Conservation (phyloP, 495 filamentous ascomycete species). For the Penicillium herquei region DNA sequence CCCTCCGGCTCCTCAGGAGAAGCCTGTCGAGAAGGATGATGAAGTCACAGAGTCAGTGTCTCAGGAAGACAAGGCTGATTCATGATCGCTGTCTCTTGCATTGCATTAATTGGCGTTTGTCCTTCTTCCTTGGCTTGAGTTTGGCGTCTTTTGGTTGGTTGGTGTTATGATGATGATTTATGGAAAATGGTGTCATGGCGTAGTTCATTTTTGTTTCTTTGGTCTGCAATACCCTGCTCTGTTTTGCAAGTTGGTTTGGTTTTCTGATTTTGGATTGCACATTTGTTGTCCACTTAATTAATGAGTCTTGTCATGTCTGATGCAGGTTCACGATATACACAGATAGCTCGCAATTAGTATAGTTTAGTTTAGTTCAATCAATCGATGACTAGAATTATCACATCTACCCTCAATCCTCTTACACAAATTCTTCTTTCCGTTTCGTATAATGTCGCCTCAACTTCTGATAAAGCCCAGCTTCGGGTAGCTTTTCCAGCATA, state of each 20-base stretch:
- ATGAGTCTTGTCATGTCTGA: constrained; percentile 14
- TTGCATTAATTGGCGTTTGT: constrained; percentile 25
- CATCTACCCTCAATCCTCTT: not conserved
- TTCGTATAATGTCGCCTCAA: too few relatives aligned
- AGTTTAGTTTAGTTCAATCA: constrained; percentile 9
- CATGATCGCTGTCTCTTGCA: constrained; percentile 9
- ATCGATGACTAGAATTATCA: constrained; percentile 4
- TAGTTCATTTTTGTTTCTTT: not conserved
- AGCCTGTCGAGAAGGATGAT: not conserved
- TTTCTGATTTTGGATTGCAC: too few relatives aligned
- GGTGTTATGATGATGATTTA: constrained; percentile 9
- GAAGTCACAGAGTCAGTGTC: not conserved
- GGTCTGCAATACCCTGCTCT: not conserved
- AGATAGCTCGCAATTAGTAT: not conserved
- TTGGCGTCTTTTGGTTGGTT: not conserved
- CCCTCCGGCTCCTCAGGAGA: constrained; percentile 5
- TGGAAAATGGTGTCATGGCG: constrained; percentile 5
- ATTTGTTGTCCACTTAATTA: too few relatives aligned
- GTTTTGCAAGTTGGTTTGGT: not conserved
- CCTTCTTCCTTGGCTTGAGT: not conserved
- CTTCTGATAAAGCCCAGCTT: too few relatives aligned
- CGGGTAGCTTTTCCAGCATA: too few relatives aligned
- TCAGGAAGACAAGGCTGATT: not conserved
- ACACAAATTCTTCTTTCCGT: too few relatives aligned
- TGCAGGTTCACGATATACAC: constrained; percentile 15